Evolutionary conservation across 441 rosid genomes (phyloP).

Genomic region (Theobroma grandiflorum): DNA sequence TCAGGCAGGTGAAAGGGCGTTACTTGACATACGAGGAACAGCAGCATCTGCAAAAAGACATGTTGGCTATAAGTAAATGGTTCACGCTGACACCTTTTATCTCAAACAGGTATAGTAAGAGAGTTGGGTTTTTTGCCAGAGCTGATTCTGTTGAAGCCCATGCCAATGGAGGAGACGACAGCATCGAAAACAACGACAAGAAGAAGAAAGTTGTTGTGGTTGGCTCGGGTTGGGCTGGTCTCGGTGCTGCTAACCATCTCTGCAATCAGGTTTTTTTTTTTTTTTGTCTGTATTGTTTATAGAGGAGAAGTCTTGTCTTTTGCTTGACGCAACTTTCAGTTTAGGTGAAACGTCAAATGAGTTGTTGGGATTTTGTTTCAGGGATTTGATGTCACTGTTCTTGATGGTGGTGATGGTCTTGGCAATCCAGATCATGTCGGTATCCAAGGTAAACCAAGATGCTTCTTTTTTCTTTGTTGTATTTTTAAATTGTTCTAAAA

Average conservation of each 20-base stretch:
- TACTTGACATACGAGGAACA: not conserved
- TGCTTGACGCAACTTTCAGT: not conserved
- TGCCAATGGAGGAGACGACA: constrained; percentile 31
- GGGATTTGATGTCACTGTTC: constrained; percentile 70
- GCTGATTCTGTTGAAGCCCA: constrained; percentile 31
- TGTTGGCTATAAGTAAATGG: constrained; percentile 44
- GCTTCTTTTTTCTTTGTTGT: too few relatives aligned
- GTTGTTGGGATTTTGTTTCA: constrained; percentile 33
- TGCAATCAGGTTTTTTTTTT: constrained; percentile 51
- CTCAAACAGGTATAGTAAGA: constrained; percentile 21
- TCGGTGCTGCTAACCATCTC: constrained; percentile 74
- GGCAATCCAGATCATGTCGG: constrained; percentile 58
- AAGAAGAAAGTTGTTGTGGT: constrained; percentile 54
- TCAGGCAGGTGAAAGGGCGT: not conserved
- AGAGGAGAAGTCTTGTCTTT: not conserved
- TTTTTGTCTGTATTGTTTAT: not conserved
- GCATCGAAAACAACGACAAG: not conserved
- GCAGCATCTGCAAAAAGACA: constrained; percentile 12
- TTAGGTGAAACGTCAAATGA: constrained; percentile 7
- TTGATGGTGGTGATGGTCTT: constrained; percentile 56
- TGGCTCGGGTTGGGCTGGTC: constrained; percentile 81
- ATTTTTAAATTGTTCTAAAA: not conserved
- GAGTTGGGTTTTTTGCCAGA: constrained; percentile 20
- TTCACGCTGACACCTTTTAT: constrained; percentile 22
- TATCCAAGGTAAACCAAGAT: constrained; percentile 50